Conservation (phyloP, 164 flowering plant species). For the Cinnamomum micranthum region DNA sequence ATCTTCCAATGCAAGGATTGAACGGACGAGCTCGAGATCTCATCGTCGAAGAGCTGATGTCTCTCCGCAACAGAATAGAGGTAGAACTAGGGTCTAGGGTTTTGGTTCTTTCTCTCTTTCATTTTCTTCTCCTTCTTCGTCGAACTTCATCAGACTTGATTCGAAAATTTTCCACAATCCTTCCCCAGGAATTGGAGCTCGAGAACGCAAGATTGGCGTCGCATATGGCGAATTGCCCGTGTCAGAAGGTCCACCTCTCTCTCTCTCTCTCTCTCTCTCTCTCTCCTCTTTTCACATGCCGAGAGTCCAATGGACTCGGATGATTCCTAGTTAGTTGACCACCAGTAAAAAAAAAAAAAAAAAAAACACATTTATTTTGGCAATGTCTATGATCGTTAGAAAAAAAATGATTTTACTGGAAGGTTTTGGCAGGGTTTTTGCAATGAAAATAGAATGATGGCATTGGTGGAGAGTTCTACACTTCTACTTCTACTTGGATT, state of each 20-base stretch:
- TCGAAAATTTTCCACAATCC: neutral
- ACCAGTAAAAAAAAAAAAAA: too few species aligned
- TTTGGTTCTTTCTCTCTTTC: too few species aligned
- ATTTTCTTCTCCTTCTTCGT: neutral
- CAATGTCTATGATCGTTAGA: neutral
- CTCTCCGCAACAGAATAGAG: constrained; percentile 22
- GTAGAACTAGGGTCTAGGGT: constrained; percentile 1
- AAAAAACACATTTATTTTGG: too few species aligned
- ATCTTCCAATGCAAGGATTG: neutral
- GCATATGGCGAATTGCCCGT: constrained; percentile 44
- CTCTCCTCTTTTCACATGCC: neutral
- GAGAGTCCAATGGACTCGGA: too few species aligned
- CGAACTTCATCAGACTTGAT: neutral
- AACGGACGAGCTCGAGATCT: constrained; percentile 9
- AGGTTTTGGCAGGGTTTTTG: constrained; percentile 14
- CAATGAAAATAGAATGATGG: neutral
- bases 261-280: neutral
- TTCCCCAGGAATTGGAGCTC: constrained; percentile 53
- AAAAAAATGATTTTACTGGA: constrained; percentile 17
- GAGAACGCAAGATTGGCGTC: constrained; percentile 49
- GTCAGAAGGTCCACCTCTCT: constrained; percentile 35
- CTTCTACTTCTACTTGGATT: neutral
- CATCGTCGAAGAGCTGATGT: too few species aligned
- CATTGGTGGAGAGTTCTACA: neutral
- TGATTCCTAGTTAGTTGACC: too few species aligned